phyloP scores from a whole-genome alignment of 2,329 filamentous ascomycete genomes.

The Pyrenochaeta sp. region DNA sequence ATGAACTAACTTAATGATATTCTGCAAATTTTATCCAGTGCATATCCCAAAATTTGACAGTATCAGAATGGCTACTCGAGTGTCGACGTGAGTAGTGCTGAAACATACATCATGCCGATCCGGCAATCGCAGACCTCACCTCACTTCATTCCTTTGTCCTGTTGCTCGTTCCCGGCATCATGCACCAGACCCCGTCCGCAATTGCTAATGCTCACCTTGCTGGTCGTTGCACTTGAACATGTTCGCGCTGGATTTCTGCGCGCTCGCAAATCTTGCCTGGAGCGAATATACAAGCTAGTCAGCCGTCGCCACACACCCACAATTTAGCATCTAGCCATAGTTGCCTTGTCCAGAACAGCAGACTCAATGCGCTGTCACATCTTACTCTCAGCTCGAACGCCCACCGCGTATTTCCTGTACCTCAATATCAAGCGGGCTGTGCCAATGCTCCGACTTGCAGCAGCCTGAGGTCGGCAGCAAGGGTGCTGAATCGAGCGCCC shows the following conservation, averaged over 20 bases:
- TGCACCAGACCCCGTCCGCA: not conserved
- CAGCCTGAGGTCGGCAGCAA: conserved; percentile 29
- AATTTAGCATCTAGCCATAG: not conserved
- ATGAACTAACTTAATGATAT: not conserved
- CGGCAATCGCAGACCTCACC: not conserved
- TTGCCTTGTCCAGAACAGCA: not conserved
- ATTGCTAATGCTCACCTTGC: not conserved
- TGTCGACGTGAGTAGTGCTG: not conserved
- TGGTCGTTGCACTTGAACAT: not conserved
- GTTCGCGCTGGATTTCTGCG: not conserved
- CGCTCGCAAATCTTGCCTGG: not conserved
- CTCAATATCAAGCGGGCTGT: not conserved
- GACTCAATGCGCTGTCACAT: not conserved
- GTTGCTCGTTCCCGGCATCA: not conserved
- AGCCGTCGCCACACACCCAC: not conserved
- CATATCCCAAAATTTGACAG: not conserved
- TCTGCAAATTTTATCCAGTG: not conserved
- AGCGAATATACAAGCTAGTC: not conserved
- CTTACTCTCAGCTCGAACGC: not conserved
- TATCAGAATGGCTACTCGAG: not conserved
- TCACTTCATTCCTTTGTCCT: not conserved
- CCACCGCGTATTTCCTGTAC: conserved; percentile 1
- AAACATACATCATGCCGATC: conserved; percentile 3
- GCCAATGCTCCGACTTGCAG: conserved; percentile 11
- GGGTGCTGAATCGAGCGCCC: conserved; percentile 25